Conservation (phyloP, 2,329 filamentous ascomycete species). For the Clonostachys rosea region DNA sequence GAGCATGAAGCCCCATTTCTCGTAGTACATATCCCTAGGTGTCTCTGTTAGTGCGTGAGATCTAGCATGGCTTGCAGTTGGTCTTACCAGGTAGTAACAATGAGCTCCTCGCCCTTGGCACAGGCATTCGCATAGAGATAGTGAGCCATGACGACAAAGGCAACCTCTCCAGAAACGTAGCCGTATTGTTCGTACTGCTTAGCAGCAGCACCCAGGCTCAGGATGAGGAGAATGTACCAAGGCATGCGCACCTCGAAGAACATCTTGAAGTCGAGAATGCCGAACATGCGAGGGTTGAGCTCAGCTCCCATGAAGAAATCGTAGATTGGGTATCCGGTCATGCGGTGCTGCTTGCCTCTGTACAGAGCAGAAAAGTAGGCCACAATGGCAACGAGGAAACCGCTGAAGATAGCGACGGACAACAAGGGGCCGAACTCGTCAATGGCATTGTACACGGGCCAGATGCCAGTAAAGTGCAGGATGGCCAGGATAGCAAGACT, state of each 20-base stretch:
- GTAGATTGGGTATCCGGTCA: conserved; percentile 82
- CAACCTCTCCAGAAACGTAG: conserved; percentile 80
- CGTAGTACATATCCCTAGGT: conserved; percentile 80
- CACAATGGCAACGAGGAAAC: conserved; percentile 75
- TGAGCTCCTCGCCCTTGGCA: conserved; percentile 87
- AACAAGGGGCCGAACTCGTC: conserved; percentile 94
- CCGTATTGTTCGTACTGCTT: conserved; percentile 83
- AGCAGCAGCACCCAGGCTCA: conserved; percentile 70
- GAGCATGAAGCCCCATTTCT: conserved; percentile 97
- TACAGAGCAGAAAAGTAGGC: conserved; percentile 82
- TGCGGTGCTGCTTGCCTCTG: conserved; percentile 82
- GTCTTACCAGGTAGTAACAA: conserved; percentile 69
- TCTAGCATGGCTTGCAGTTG: neutral
- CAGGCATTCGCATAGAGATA: conserved; percentile 91
- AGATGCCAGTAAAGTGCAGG: conserved; percentile 79
- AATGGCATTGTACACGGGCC: conserved; percentile 86
- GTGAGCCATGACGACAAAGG: conserved; percentile 82
- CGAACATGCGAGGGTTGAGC: conserved; percentile 83
- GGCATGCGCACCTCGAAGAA: conserved; percentile 91
- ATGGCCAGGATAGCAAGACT: conserved; percentile 68
- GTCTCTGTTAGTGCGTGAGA: conserved; percentile 1
- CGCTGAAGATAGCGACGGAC: conserved; percentile 88
- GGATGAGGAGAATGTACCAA: conserved; percentile 84
- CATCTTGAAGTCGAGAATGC: conserved; percentile 91
- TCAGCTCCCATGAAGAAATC: conserved; percentile 95